Conservation (phyloP, 1,284 basidiomycete genomes). For the Moesziomyces antarcticus region DNA sequence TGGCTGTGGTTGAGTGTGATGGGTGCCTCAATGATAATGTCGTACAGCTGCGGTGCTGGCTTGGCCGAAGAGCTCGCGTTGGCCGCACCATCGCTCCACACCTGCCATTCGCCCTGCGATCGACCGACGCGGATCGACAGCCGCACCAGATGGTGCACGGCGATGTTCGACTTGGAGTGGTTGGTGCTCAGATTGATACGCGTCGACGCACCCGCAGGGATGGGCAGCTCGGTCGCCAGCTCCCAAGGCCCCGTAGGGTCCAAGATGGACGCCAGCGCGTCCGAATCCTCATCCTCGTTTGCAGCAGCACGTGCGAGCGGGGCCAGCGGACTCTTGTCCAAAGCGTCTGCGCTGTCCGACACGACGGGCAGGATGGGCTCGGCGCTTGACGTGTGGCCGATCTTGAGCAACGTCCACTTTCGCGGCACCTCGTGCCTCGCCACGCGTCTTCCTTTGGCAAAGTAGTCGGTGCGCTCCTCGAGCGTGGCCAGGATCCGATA, state of each 20-base stretch:
- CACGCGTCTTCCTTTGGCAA: constrained; percentile 71
- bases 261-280: constrained; percentile 66
- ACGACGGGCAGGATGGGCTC: constrained; percentile 77
- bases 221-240: constrained; percentile 68
- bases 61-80: constrained; percentile 14
- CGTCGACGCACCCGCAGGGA: constrained; percentile 65
- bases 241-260: constrained; percentile 73
- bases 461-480: constrained; percentile 76
- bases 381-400: constrained; percentile 72
- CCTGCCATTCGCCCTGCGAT: constrained; percentile 30
- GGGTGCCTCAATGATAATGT: constrained; percentile 88
- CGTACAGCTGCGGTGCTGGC: constrained; percentile 71
- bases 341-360: constrained; percentile 70
- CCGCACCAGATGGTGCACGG: constrained; percentile 82
- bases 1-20: constrained; percentile 71
- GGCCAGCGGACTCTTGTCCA: constrained; percentile 69
- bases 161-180: constrained; percentile 83
- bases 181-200: constrained; percentile 83
- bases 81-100: constrained; percentile 6
- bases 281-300: constrained; percentile 44
- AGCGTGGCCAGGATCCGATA: constrained; percentile 81
- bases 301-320: constrained; percentile 58
- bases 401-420: constrained; percentile 76
- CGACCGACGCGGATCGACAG: constrained; percentile 84
- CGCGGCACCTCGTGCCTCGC: constrained; percentile 80